Evolutionary conservation across 306 rosid genomes (phyloP).

Genomic region (Cucurbita argyrosperma): DNA sequence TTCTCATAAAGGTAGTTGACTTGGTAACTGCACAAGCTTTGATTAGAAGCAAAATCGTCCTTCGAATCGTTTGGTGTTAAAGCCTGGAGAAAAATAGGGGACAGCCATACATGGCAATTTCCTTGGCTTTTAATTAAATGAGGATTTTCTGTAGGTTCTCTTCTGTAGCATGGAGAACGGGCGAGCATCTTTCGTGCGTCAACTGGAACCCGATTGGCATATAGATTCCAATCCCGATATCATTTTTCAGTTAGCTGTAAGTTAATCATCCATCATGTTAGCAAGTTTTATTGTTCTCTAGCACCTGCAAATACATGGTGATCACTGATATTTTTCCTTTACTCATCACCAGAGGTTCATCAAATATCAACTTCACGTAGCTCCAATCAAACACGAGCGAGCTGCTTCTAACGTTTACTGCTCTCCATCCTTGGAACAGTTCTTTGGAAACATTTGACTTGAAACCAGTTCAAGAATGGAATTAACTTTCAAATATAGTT

Average conservation of each 20-base stretch:
- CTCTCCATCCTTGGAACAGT: conserved; percentile 73
- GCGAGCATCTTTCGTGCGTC: conserved; percentile 81
- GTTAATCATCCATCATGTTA: conserved; percentile 6
- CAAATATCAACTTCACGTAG: conserved; percentile 75
- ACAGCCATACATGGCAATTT: neutral
- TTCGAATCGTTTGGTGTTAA: neutral
- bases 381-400: conserved; percentile 47
- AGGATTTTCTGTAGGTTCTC: conserved; percentile 46
- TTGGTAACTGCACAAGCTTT: neutral
- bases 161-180: conserved; percentile 83
- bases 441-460: conserved; percentile 66
- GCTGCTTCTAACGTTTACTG: conserved; percentile 56
- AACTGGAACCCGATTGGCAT: conserved; percentile 98
- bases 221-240: conserved; percentile 74
- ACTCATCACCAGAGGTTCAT: conserved; percentile 72
- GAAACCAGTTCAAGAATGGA: conserved; percentile 11
- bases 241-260: conserved; percentile 66
- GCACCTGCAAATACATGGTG: neutral
- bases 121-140: neutral
- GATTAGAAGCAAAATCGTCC: neutral
- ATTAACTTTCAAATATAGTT: conserved; percentile 5
- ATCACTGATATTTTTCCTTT: conserved; percentile 15
- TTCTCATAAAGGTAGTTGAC: neutral
- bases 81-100: neutral
- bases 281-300: neutral